Percentiles rank a stretch among this genome's conserved stretches.
phyloP scores from a whole-genome alignment of 495 filamentous ascomycete species.

The Aspergillus heteromorphus region DNA sequence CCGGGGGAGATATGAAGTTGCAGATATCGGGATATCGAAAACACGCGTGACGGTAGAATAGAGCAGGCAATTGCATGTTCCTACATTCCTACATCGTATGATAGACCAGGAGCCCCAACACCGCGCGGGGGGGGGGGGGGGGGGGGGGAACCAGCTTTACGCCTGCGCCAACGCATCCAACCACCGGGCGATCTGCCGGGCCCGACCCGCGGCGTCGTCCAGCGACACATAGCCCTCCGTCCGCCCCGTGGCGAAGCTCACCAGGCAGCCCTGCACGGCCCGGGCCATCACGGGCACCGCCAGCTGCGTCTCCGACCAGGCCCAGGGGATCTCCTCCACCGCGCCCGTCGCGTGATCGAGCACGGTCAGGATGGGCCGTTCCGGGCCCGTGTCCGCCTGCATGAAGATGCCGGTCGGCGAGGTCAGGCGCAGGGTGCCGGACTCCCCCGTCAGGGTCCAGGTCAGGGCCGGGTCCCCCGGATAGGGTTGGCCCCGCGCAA shows the following conservation, averaged over 20 bases:
- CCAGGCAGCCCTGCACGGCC: conserved; percentile 2
- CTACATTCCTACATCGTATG: no score
- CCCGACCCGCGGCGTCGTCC: conserved; percentile 3
- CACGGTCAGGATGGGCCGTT: background rate
- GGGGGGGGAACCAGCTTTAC: background rate
- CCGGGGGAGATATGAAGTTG: no score
- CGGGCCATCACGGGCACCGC: conserved; percentile 1
- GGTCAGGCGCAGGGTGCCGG: conserved; percentile 2
- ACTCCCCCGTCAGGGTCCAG: conserved; percentile 6
- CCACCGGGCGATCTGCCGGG: conserved; percentile 3
- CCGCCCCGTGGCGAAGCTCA: background rate
- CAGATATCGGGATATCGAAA: no score
- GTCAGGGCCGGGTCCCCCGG: conserved; percentile 2
- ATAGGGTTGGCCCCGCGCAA: conserved; percentile 4
- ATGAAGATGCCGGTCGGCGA: conserved; percentile 5
- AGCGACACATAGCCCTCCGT: conserved; percentile 3
- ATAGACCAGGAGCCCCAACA: no score
- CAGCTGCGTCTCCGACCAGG: conserved; percentile 3
- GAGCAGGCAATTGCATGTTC: no score
- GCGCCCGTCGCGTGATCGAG: background rate
- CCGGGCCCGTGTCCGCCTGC: no score
- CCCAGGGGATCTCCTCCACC: conserved; percentile 1
- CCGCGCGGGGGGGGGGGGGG: no score
- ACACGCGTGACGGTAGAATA: no score
- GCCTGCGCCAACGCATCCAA: background rate